Percentiles rank a stretch among this genome's conserved stretches.
Evolutionary conservation across 75 land plant species (phyloP).

Genomic region (Sequoia sempervirens): DNA sequence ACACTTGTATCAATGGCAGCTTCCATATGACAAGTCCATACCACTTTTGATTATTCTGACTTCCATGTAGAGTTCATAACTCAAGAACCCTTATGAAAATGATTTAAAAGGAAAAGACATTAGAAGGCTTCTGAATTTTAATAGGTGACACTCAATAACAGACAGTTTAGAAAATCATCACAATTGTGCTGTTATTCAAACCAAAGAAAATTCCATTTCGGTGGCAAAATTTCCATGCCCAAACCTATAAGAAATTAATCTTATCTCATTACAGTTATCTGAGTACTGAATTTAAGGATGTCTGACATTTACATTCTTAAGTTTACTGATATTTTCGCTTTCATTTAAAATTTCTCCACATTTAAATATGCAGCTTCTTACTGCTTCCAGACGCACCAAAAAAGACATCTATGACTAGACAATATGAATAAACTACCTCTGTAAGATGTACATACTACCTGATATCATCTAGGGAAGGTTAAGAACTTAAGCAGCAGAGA

Average conservation of each 20-base stretch:
- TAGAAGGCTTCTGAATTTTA: not conserved
- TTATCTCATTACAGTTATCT: not conserved
- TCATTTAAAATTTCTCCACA: not conserved
- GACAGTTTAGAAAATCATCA: not conserved
- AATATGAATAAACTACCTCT: not conserved
- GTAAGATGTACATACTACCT: not conserved
- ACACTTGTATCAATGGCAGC: not conserved
- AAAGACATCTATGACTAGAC: not conserved
- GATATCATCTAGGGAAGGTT: not conserved
- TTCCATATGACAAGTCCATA: not conserved
- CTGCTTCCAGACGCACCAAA: not conserved
- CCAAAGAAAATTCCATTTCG: not conserved
- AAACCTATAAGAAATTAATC: not conserved
- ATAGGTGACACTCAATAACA: not conserved
- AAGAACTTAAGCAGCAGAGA: not conserved
- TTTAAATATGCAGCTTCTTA: not conserved
- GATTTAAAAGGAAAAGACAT: not conserved
- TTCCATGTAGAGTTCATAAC: not conserved
- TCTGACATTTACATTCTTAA: not conserved
- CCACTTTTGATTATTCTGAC: not conserved
- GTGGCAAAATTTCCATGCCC: not conserved
- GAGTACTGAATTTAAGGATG: not conserved
- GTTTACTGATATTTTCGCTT: not conserved
- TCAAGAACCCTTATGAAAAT: not conserved
- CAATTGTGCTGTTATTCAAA: not conserved